Percentiles rank a stretch among this genome's conserved stretches.
Conservation (phyloP, 352 stramenopile species). For the Pythium phragmiticola region DNA sequence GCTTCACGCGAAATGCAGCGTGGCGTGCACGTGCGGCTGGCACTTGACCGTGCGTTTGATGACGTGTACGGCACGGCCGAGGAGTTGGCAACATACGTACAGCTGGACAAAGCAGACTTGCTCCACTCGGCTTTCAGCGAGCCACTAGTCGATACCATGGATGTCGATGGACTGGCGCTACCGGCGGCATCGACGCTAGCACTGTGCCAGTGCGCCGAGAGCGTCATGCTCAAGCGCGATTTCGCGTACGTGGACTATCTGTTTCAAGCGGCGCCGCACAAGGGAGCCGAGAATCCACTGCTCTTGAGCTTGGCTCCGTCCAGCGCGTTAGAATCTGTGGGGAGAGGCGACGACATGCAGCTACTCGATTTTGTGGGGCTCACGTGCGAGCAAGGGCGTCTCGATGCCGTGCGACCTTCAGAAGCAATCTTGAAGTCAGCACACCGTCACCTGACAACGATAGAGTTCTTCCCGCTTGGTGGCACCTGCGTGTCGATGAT, state of each 20-base stretch:
- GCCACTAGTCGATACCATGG: conserved; percentile 17
- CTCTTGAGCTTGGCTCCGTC: conserved; percentile 11
- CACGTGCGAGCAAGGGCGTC: conserved; percentile 6
- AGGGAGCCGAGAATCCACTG: conserved; percentile 18
- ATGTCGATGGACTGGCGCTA: conserved; percentile 2
- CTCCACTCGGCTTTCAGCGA: conserved; percentile 35
- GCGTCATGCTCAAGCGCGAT: conserved; percentile 53
- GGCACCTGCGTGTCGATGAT: conserved; percentile 31
- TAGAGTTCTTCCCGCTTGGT: conserved; percentile 43
- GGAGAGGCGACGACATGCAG: conserved; percentile 12
- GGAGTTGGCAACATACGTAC: conserved; percentile 36
- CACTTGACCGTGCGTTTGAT: conserved; percentile 44
- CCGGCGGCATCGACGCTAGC: conserved; percentile 43
- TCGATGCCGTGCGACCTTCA: conserved; percentile 13
- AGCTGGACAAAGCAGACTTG: conserved; percentile 39
- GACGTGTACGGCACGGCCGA: conserved; percentile 54
- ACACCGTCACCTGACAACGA: conserved; percentile 46
- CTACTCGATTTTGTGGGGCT: conserved; percentile 26
- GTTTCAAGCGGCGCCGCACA: conserved; percentile 24
- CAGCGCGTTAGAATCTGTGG: not conserved
- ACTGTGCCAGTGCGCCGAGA: conserved; percentile 59
- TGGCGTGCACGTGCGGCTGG: conserved; percentile 17
- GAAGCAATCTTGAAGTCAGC: conserved; percentile 39
- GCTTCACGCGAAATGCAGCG: conserved; percentile 63
- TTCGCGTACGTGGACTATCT: conserved; percentile 65